These are phyloP conservation scores for Mortierella sp. DNA, from an alignment of 371 early-diverging fungal genomes.

Conservation along the genomic window DNA sequence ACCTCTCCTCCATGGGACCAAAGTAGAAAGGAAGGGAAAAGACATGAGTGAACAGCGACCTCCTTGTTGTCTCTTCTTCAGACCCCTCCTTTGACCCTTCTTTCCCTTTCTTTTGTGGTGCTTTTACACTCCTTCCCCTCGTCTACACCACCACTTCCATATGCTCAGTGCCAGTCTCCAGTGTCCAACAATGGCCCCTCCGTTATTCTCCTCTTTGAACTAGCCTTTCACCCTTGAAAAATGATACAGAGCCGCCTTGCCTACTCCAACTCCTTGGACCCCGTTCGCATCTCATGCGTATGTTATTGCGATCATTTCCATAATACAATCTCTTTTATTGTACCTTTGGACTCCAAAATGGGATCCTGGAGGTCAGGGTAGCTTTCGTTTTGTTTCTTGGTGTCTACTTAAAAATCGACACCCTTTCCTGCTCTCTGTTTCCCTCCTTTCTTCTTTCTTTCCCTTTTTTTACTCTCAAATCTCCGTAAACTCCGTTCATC, in stretches of 20 bases:
- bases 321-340: background rate
- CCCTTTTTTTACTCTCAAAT: background rate
- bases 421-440: background rate
- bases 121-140: background rate
- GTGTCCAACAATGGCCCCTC: background rate
- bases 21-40: background rate
- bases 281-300: background rate
- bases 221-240: slow-evolving; percentile 2
- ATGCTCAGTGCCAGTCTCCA: background rate
- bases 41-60: background rate
- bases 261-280: background rate
- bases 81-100: background rate
- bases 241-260: background rate
- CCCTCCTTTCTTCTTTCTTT: background rate
- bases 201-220: background rate
- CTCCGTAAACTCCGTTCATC: background rate
- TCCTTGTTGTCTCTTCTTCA: background rate
- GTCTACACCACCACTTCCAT: background rate
- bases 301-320: background rate
- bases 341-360: background rate
- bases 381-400: background rate
- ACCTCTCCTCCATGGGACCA: background rate
- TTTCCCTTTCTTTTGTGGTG: background rate
- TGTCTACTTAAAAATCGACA: background rate
- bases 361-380: slow-evolving; percentile 1